Evolutionary conservation across 176 grass and related monocot genomes (phyloP), one percentile per base, ranked within the genome.

Genomic region (bread wheat (Triticum aestivum)): DNA sequence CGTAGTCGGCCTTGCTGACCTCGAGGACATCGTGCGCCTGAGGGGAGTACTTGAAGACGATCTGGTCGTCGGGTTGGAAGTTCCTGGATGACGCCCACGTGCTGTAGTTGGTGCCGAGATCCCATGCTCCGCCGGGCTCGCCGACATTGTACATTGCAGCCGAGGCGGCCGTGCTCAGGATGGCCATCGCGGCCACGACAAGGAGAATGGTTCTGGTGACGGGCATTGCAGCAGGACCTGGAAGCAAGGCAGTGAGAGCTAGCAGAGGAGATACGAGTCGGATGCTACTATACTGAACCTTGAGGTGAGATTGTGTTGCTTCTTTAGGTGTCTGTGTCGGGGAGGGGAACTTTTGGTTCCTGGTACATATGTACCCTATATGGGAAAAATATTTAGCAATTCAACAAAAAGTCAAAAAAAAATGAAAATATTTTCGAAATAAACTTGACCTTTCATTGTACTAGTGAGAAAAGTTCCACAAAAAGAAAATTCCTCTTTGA

Each of bases 1-100:
- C 83, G 85, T 81, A 92, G 69, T 41, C 86, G 14, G 75, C 58
- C 78, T 84, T 78, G 80, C 0, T 92, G 85, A 97, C 92, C 80
- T 90, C 83, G 27, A 87, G 4, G 44, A 97, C 94, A 49, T 91
- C 85, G 65, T 97, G 94, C 0, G 0, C 1, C 11, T 75, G 54
- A 0, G 47, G 11, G 0, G 35, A 11, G 84, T 91, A 95, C 39
- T 89, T 89, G 84, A 93, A 95, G 41, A 74, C 72, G 6, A 96
- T 14, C 29, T 13, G 7, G 56, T 96, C 89, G 1, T 78, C 79
- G 0, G 85, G 9, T 79, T 79, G 84, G 84, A 96, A 96, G 37
- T 32, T 72, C 75, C 87, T 89, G 42, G 67, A 58, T 54, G 88
- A n/a, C 1, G 42, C 91, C 94, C 94, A 96, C 11, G 13, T 42